phyloP scores from a whole-genome alignment of 2,329 filamentous ascomycete species.

The Aspergillus terreus region DNA sequence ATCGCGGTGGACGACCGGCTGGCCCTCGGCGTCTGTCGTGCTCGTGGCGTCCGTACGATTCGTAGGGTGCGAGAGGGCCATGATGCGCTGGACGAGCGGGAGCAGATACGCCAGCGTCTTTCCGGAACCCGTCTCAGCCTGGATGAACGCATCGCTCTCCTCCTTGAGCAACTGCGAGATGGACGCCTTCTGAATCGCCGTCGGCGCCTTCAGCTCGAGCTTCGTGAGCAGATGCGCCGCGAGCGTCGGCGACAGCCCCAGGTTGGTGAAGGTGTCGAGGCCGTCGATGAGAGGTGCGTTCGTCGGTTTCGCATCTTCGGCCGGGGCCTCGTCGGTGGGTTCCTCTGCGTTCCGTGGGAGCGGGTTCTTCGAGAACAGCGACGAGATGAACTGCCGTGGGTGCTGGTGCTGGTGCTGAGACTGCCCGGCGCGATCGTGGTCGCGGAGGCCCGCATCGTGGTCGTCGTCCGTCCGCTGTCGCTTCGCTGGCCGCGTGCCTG shows the following conservation, averaged over 20 bases:
- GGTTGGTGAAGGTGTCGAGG: conserved; percentile 76
- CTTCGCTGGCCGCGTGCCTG: conserved; percentile 34
- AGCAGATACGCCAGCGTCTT: conserved; percentile 96
- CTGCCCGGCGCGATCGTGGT: conserved; percentile 7
- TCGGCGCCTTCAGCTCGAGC: conserved; percentile 84
- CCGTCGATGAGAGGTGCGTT: conserved; percentile 87
- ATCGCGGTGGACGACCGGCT: conserved; percentile 66
- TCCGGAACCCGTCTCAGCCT: conserved; percentile 94
- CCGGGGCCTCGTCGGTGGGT: conserved; percentile 30
- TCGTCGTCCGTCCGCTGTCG: conserved; percentile 39
- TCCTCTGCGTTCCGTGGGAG: conserved; percentile 57
- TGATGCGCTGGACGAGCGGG: conserved; percentile 83
- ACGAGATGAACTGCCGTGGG: conserved; percentile 71
- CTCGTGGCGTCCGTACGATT: conserved; percentile 6
- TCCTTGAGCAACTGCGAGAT: conserved; percentile 75
- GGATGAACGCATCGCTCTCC: conserved; percentile 88
- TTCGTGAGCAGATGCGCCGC: conserved; percentile 81
- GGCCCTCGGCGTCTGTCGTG: conserved; percentile 39
- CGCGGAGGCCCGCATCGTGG: conserved; percentile 9
- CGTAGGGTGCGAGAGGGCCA: conserved; percentile 60
- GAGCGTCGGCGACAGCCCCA: conserved; percentile 76
- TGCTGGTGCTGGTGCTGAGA: conserved; percentile 35
- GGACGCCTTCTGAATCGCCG: conserved; percentile 88
- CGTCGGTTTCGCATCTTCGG: conserved; percentile 61
- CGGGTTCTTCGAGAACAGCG: conserved; percentile 89